These are phyloP conservation scores for Nicotiana otophora DNA, from an alignment of 257 asterid species.

Conservation along the genomic window DNA sequence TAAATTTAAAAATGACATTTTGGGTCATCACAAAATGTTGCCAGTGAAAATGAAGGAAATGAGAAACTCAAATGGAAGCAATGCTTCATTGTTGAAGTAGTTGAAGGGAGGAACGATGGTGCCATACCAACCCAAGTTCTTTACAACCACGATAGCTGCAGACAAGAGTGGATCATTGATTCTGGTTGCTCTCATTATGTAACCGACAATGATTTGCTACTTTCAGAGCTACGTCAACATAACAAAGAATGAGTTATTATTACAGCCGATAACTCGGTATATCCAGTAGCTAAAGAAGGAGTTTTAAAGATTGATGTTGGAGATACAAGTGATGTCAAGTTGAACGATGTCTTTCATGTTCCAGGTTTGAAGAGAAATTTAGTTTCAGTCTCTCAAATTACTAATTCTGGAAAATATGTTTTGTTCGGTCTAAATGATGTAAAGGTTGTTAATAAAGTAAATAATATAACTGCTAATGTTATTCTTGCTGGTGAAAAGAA, in stretches of 20 bases:
- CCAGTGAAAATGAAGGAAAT: not conserved
- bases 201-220: not conserved
- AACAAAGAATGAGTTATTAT: not conserved
- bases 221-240: not conserved
- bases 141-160: not conserved
- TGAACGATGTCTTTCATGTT: constrained; percentile 16
- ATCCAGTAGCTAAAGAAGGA: constrained; percentile 2
- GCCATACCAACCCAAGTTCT: not conserved
- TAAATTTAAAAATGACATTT: no score
- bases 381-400: constrained; percentile 17
- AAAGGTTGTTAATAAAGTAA: constrained; percentile 10
- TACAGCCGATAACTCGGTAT: not conserved
- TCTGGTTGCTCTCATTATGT: constrained; percentile 1
- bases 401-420: constrained; percentile 12
- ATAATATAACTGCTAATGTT: not conserved
- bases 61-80: constrained; percentile 12
- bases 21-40: no score
- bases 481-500: not conserved
- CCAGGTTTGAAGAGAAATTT: constrained; percentile 12
- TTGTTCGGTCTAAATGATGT: constrained; percentile 17
- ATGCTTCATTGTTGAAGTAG: not conserved
- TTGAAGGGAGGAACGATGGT: not conserved
- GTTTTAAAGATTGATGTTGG: not conserved
- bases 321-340: not conserved
- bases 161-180: constrained; percentile 11